A percentile compares a stretch with the other conserved stretches of the same genome.
phyloP scores from a whole-genome alignment of 305 asterid species.

The Vinca major region DNA sequence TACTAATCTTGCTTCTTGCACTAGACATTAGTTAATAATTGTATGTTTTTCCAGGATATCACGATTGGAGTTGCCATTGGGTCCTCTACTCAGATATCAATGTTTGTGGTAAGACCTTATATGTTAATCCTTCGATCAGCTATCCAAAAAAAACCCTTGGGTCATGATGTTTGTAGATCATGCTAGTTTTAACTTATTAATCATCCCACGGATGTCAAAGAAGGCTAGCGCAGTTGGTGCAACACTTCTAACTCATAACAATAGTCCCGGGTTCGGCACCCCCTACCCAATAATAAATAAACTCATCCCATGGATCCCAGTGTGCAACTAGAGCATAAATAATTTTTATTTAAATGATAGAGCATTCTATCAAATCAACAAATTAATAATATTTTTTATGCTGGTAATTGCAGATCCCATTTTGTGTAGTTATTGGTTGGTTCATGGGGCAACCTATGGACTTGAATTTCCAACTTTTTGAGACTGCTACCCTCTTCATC shows the following conservation, averaged over 20 bases:
- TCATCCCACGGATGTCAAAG: no score
- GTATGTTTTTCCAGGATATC: slow-evolving; percentile 57
- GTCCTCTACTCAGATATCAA: slow-evolving; percentile 93
- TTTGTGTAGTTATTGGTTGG: slow-evolving; percentile 97
- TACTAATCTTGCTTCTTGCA: slow-evolving; percentile 1
- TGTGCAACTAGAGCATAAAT: neutral
- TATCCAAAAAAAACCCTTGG: no score
- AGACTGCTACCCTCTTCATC: slow-evolving; percentile 89
- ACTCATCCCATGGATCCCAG: no score
- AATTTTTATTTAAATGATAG: neutral
- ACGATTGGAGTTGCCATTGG: slow-evolving; percentile 97
- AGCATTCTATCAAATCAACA: neutral
- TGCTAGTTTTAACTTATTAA: no score
- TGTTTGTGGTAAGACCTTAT: slow-evolving; percentile 71
- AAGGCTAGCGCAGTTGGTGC: no score
- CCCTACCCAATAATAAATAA: no score
- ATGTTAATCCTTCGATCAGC: neutral
- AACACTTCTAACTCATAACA: no score
- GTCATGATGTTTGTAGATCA: no score
- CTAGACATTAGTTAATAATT: neutral
- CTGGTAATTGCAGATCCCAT: slow-evolving; percentile 66
- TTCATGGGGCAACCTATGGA: slow-evolving; percentile 94
- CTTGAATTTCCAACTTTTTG: slow-evolving; percentile 93
- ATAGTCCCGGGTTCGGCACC: no score
- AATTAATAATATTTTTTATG: slow-evolving; percentile 11